A percentile compares a stretch with the other conserved stretches of the same genome.
Conservation (phyloP, 2,329 filamentous ascomycete species). For the Aspergillus pseudoterreus region DNA sequence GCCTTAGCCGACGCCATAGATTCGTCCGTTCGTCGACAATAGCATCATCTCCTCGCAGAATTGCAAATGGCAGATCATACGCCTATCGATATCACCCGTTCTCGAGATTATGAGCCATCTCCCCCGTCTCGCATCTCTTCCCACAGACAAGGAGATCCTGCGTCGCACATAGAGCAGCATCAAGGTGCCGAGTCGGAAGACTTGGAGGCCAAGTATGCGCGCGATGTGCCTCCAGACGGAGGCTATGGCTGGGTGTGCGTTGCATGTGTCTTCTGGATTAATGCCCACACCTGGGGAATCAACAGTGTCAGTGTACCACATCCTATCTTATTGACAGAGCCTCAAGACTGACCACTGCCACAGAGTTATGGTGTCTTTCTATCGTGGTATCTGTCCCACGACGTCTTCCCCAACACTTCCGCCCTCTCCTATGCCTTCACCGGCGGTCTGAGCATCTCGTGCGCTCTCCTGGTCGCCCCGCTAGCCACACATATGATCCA, state of each 20-base stretch:
- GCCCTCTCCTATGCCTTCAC: slow-evolving; percentile 58
- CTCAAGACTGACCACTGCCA: slow-evolving; percentile 2
- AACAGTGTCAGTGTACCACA: slow-evolving; percentile 52
- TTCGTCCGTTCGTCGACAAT: background rate
- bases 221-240: slow-evolving; percentile 48
- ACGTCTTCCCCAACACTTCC: slow-evolving; percentile 54
- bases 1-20: background rate
- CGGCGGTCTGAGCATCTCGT: slow-evolving; percentile 57
- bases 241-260: slow-evolving; percentile 63
- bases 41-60: background rate
- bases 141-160: background rate
- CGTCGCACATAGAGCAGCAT: slow-evolving; percentile 7
- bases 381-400: slow-evolving; percentile 54
- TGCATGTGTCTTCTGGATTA: slow-evolving; percentile 54
- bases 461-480: slow-evolving; percentile 55
- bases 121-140: background rate
- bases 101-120: slow-evolving; percentile 12
- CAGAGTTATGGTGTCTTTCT: slow-evolving; percentile 57
- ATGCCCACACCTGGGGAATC: slow-evolving; percentile 71
- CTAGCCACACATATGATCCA: slow-evolving; percentile 54
- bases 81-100: slow-evolving; percentile 28
- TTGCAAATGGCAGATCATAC: slow-evolving; percentile 29
- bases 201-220: slow-evolving; percentile 28
- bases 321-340: background rate
- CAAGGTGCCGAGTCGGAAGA: slow-evolving; percentile 11